Conservation (phyloP, 495 filamentous ascomycete genomes). For the Pseudoneurospora amorphoporcata region DNA sequence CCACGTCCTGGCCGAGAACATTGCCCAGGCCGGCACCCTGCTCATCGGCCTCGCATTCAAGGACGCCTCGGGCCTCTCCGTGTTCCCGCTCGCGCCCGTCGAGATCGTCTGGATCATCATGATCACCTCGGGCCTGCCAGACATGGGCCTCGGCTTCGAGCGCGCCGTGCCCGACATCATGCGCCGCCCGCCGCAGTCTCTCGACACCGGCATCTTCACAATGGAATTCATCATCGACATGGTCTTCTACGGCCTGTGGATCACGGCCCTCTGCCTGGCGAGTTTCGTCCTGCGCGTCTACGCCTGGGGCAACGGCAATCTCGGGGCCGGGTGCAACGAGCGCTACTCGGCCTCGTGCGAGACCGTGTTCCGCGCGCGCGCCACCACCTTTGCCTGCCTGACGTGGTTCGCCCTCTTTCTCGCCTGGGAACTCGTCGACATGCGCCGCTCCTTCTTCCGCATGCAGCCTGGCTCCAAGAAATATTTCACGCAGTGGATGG, state of each 20-base stretch:
- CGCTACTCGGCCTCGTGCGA: constrained; percentile 42
- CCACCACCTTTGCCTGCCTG: constrained; percentile 64
- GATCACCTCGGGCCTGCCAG: constrained; percentile 62
- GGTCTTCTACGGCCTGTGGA: constrained; percentile 59
- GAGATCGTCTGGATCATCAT: constrained; percentile 76
- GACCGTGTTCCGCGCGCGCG: constrained; percentile 62
- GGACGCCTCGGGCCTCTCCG: constrained; percentile 49
- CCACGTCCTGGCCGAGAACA: constrained; percentile 62
- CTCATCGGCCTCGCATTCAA: constrained; percentile 65
- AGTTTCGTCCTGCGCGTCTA: constrained; percentile 46
- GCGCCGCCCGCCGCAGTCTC: constrained; percentile 56
- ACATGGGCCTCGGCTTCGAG: constrained; percentile 67
- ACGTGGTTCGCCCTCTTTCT: constrained; percentile 64
- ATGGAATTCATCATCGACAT: constrained; percentile 60
- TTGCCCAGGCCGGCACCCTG: constrained; percentile 62
- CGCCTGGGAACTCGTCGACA: constrained; percentile 65
- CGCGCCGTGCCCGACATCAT: constrained; percentile 59
- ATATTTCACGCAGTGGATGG: constrained; percentile 36
- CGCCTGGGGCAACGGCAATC: constrained; percentile 55
- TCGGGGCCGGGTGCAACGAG: constrained; percentile 58
- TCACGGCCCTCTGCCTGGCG: constrained; percentile 46
- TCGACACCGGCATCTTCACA: constrained; percentile 58
- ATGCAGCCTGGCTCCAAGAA: constrained; percentile 52
- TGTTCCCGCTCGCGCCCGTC: constrained; percentile 64
- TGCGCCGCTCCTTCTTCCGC: constrained; percentile 56